Conservation (phyloP, 441 rosid species). For the Populus hybrid region DNA sequence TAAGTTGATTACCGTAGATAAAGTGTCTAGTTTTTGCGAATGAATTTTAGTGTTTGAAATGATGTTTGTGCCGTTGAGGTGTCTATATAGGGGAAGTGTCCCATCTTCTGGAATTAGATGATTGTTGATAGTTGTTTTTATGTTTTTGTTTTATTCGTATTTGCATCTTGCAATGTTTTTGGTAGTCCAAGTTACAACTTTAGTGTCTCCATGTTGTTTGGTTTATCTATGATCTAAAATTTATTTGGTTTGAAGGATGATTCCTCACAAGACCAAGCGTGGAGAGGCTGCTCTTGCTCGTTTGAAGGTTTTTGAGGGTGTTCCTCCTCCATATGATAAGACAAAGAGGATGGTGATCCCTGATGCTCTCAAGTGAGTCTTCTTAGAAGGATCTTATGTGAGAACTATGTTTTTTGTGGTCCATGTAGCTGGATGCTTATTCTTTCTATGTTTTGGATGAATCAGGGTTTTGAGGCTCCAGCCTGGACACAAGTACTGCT, state of each 20-base stretch:
- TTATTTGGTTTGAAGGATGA: conserved; percentile 25
- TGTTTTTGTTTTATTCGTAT: neutral
- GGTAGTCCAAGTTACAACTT: neutral
- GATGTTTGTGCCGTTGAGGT: neutral
- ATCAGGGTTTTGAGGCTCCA: conserved; percentile 85
- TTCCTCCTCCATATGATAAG: conserved; percentile 36
- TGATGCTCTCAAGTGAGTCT: conserved; percentile 34
- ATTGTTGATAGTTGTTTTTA: too few relatives aligned
- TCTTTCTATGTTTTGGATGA: neutral
- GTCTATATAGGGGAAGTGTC: too few relatives aligned
- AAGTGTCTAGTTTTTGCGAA: neutral
- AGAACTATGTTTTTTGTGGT: neutral
- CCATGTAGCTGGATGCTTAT: neutral
- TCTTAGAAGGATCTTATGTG: neutral
- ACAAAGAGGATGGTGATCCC: conserved; percentile 37
- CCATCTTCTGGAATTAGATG: too few relatives aligned
- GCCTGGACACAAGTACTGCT: conserved; percentile 74
- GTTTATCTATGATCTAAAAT: neutral
- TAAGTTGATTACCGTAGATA: neutral
- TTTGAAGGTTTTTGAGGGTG: conserved; percentile 32
- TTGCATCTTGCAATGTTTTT: neutral
- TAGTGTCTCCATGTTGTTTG: too few relatives aligned
- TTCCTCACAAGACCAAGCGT: conserved; percentile 38
- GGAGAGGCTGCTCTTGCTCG: conserved; percentile 38
- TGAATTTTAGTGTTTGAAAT: neutral